These are phyloP conservation scores for Suhomyces canberraensis DNA, from an alignment of 805 yeast genomes.

Conservation along the genomic window DNA sequence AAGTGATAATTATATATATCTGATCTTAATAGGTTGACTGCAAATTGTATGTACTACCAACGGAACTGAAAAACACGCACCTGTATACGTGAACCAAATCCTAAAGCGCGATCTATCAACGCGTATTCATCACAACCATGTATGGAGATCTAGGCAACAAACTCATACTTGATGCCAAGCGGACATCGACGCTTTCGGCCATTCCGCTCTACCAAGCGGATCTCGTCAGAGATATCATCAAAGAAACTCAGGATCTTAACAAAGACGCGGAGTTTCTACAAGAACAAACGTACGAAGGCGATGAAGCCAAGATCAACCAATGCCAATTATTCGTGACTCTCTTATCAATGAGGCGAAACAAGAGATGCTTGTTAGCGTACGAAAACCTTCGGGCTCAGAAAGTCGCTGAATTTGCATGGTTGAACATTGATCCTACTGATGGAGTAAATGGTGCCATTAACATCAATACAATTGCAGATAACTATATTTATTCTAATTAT, in stretches of 20 bases:
- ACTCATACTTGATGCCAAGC: conserved; percentile 78
- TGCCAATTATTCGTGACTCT: conserved; percentile 69
- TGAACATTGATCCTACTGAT: conserved; percentile 50
- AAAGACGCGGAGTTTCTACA: conserved; percentile 51
- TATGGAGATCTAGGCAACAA: conserved; percentile 86
- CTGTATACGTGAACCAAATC: no score
- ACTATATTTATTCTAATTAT: conserved; percentile 13
- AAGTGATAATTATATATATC: no score
- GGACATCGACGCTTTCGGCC: conserved; percentile 62
- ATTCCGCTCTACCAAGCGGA: conserved; percentile 74
- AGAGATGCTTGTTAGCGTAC: conserved; percentile 84
- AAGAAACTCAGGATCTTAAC: conserved; percentile 67
- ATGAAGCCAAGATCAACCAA: conserved; percentile 47
- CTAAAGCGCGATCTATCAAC: no score
- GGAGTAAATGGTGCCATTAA: conserved; percentile 5
- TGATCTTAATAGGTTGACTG: no score
- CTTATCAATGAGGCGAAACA: conserved; percentile 80
- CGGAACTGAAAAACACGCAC: no score
- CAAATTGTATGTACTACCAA: no score
- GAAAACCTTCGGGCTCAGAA: conserved; percentile 67
- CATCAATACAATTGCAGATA: conserved; percentile 6
- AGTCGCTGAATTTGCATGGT: conserved; percentile 71
- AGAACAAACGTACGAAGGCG: conserved; percentile 23
- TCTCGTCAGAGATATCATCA: conserved; percentile 60
- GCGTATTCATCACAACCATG: conserved; percentile 60